Conservation (phyloP, 108 stramenopile species). For the Cyclotella kingstonii region DNA sequence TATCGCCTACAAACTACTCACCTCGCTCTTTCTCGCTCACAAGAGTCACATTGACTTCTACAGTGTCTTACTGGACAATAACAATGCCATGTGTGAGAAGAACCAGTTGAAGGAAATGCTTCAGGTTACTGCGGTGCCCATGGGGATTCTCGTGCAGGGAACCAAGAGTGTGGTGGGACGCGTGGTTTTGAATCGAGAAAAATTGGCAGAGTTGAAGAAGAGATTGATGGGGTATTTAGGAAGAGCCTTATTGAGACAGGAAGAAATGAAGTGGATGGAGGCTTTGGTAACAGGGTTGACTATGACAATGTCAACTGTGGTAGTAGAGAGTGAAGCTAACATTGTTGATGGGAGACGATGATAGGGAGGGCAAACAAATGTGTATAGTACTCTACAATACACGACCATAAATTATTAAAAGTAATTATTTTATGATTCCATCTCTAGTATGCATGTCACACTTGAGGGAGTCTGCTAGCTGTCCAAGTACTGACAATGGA, state of each 20-base stretch:
- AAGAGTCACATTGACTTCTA: background rate
- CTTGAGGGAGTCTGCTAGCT: too few relatives aligned
- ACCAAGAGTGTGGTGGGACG: slow-evolving; percentile 8
- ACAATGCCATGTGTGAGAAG: background rate
- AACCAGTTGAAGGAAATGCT: slow-evolving; percentile 23
- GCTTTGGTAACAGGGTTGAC: slow-evolving; percentile 10
- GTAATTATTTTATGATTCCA: too few relatives aligned
- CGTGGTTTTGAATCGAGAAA: slow-evolving; percentile 30
- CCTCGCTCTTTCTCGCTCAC: slow-evolving; percentile 8
- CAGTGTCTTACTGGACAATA: background rate
- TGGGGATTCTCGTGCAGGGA: slow-evolving; percentile 26
- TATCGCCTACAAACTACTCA: slow-evolving; percentile 33
- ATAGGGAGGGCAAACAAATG: too few relatives aligned
- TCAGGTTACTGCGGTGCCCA: slow-evolving; percentile 17
- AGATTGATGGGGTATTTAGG: slow-evolving; percentile 13
- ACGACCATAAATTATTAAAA: too few relatives aligned
- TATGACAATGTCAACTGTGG: slow-evolving; percentile 11
- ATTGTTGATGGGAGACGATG: too few relatives aligned
- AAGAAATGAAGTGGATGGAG: slow-evolving; percentile 17
- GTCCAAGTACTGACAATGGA: too few relatives aligned
- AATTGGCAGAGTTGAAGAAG: slow-evolving; percentile 32
- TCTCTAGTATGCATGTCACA: too few relatives aligned
- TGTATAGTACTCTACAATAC: too few relatives aligned
- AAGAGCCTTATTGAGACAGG: slow-evolving; percentile 9
- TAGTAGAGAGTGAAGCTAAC: too few relatives aligned